phyloP scores from a whole-genome alignment of 2,329 filamentous ascomycete genomes.

The Tolypocladium album region DNA sequence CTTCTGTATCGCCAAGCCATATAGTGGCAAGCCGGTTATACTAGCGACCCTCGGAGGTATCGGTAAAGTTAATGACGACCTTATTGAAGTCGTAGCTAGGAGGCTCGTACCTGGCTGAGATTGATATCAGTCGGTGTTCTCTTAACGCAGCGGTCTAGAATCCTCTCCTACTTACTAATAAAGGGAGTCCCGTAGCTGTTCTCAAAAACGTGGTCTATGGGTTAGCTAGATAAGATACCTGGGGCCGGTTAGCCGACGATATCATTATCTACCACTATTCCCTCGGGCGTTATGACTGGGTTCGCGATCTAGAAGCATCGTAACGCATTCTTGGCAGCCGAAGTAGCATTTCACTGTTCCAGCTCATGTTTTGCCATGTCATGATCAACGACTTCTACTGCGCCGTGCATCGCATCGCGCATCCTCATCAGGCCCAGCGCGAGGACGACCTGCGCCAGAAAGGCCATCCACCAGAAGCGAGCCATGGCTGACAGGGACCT shows the following conservation, averaged over 20 bases:
- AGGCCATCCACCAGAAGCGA: neutral
- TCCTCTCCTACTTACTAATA: constrained; percentile 41
- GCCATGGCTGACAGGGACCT: neutral
- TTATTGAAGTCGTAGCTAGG: constrained; percentile 62
- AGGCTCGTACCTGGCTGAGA: constrained; percentile 9
- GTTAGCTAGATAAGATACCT: constrained; percentile 26
- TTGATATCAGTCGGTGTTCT: neutral
- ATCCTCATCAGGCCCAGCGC: neutral
- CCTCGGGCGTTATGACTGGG: constrained; percentile 46
- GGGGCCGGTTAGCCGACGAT: neutral
- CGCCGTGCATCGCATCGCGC: neutral
- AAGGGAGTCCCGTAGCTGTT: constrained; percentile 65
- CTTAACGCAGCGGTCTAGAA: neutral
- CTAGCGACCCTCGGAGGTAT: constrained; percentile 59
- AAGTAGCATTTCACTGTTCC: neutral
- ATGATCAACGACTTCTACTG: neutral
- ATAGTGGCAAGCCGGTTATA: constrained; percentile 67
- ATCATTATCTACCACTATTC: constrained; percentile 11
- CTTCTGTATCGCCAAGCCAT: constrained; percentile 66
- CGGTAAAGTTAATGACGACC: constrained; percentile 67
- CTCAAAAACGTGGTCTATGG: constrained; percentile 62
- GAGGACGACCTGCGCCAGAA: neutral
- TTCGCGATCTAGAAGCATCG: constrained; percentile 61
- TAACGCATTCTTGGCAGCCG: constrained; percentile 1
- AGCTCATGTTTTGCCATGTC: neutral